Evolutionary conservation across 2,329 filamentous ascomycete genomes (phyloP), one percentile per base, ranked within the genome.

Genomic region (Microcyclospora tardicrescens): DNA sequence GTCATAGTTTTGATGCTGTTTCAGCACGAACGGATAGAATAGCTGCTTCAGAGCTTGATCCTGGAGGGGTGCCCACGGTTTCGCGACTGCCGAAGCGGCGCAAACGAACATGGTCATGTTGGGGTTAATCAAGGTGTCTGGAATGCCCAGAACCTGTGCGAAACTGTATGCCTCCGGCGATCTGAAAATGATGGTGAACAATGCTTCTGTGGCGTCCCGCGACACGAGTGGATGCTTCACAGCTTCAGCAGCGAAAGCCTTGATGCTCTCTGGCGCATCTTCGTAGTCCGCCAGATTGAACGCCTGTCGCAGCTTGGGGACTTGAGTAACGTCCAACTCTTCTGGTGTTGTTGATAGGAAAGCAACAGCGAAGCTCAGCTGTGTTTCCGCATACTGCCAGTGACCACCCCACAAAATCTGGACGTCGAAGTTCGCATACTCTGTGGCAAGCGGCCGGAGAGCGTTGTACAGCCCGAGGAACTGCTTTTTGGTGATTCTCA

Each of bases 351-450:
- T 72, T 3, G 82, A 83, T 15, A 89, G 71, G 57, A 89, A 95
- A 13, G 86, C 86, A 46, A 81, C 81, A 38, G 96, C 75, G 57
- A 96, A 95, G n/a, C 87, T 93, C 28, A 98, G 67, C 48, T 96
- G 89, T 0, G 91, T 84, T 45, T 93, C 79, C 11, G 81, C 75
- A 49, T 93, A 76, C 45, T 80, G 77, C 89, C 93, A 98, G 31
- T 44, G 39, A 6, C 87, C 87, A 42, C 87, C 87, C 87, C 91
- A 96, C 15, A 98, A 67, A 30, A 72, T 73, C 58, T 95, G 86
- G 33, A 98, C 81, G 56, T 95, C 84, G 50, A 96, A 77, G 16
- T 67, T 66, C 12, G 72, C 65, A 35, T 74, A 66, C 9, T 73
- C 71, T 27, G 64, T 60, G 2, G 86, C 83, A 39, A 91, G 68